These are phyloP conservation scores for Neofusicoccum parvum DNA, from an alignment of 2,329 filamentous ascomycete genomes.

Conservation along the genomic window DNA sequence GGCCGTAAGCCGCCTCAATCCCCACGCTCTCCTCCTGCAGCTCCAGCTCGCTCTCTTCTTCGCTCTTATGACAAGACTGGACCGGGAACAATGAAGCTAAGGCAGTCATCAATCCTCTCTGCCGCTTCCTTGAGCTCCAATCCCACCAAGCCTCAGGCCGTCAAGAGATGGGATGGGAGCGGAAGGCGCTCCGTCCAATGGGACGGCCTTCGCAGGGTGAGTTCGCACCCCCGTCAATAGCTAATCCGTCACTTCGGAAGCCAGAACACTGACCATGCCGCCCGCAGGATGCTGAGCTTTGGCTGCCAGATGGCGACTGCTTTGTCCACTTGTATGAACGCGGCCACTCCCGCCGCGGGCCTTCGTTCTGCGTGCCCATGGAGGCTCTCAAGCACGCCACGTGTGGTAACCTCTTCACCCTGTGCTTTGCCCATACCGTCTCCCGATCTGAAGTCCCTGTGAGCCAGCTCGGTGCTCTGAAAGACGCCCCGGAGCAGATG, in stretches of 20 bases:
- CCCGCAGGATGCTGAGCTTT: conserved; percentile 71
- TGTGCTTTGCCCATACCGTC: conserved; percentile 39
- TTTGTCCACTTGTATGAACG: conserved; percentile 68
- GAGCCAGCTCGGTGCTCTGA: conserved; percentile 2
- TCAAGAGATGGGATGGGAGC: conserved; percentile 43
- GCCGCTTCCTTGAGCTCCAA: not conserved
- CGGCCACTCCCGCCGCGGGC: conserved; percentile 65
- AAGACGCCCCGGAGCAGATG: conserved; percentile 23
- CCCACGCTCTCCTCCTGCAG: not conserved
- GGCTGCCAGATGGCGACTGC: conserved; percentile 68
- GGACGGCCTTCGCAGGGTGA: conserved; percentile 50
- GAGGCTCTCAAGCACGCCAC: conserved; percentile 58
- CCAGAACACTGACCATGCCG: not conserved
- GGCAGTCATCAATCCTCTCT: conserved; percentile 12
- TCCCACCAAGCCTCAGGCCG: conserved; percentile 24
- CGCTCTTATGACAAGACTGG: not conserved
- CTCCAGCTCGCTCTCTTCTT: not conserved
- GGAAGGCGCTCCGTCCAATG: conserved; percentile 38
- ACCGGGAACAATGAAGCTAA: conserved; percentile 6
- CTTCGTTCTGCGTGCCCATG: conserved; percentile 69
- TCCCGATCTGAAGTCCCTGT: conserved; percentile 21
- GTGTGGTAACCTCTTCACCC: conserved; percentile 63
- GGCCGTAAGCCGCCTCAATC: conserved; percentile 8
- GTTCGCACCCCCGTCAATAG: conserved; percentile 24
- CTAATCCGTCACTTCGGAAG: not conserved